Base-by-base conservation (phyloP, 768 basidiomycete genomes). In the Amanita thiersii region DNA sequence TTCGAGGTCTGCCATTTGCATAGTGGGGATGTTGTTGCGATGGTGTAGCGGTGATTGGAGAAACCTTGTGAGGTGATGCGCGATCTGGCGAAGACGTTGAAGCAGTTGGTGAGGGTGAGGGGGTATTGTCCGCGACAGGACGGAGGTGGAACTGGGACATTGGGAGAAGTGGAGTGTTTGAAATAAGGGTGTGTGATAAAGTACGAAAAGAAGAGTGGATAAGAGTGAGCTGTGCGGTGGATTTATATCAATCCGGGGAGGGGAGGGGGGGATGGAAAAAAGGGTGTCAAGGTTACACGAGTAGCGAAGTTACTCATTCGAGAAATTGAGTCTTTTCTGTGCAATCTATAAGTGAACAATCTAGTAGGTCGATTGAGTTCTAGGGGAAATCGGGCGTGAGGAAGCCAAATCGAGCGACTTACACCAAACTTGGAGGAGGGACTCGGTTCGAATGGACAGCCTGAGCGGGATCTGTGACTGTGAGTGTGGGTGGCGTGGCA, bases 61-160 rank as follows among this genome's bases (percentile, higher is more conserved):
- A 24, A 49, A 49, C 26, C 48, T 50, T 51, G 62, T 63, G 41
- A 54, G 52, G 1, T 58, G 56, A 1, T 64, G 68, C 45, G 26
- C 66, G 69, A 21, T 59, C 63, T 15, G 67, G 63, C 10, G 77
- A 70, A 20, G 68, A 64, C 8, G 70, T 63, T 40, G 69, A 65
- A 1, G 66, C 54, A 30, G 72, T 72, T 20, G 79, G 71, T 6
- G 80, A 74, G 10, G 77, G 68, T 24, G 76, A 74, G 37, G 71
- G 69, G 4, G 69, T 63, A 33, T 48, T 52, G 40, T 69, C 63
- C 3, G 66, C 52, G 45, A 80, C 72, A 25, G 78, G 79, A 42
- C 78, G 76, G 31, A 79, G 73, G 52, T 72, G 72, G 61, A 69
- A 78, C 36, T 59, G 29, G 43, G 65, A 49, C 50, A 61, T 56